Evolutionary conservation across 164 flowering plant species (phyloP).

Genomic region (Stephania yunnanensis): DNA sequence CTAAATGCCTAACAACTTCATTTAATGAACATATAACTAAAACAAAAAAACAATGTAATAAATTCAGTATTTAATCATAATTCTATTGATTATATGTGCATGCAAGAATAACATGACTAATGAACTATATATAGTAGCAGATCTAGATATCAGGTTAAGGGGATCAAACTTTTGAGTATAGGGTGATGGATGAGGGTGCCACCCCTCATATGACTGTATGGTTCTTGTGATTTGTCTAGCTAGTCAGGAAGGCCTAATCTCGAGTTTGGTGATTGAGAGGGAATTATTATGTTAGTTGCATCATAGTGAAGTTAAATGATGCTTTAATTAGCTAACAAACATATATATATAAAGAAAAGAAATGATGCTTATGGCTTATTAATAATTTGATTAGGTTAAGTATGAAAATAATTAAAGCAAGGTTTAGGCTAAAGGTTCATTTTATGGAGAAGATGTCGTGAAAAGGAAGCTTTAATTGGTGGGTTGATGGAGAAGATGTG

Average conservation of each 20-base stretch:
- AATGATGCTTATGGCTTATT: constrained; percentile 3
- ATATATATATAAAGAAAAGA: not conserved
- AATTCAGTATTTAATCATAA: too few species aligned
- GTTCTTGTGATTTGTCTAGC: too few species aligned
- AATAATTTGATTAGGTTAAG: constrained; percentile 31
- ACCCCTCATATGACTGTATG: too few species aligned
- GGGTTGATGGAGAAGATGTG: constrained; percentile 28
- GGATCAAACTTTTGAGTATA: too few species aligned
- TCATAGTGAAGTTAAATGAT: constrained; percentile 23
- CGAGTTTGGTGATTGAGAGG: not conserved
- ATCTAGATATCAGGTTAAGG: too few species aligned
- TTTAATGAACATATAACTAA: too few species aligned
- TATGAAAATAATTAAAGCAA: constrained; percentile 29
- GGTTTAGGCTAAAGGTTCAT: constrained; percentile 25
- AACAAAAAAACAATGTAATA: too few species aligned
- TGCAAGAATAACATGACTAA: too few species aligned
- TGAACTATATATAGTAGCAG: too few species aligned
- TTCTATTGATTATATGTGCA: too few species aligned
- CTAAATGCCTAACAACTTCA: not conserved
- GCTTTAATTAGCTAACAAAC: constrained; percentile 21
- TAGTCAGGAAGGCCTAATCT: too few species aligned
- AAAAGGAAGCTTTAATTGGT: constrained; percentile 48
- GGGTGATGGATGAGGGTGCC: too few species aligned
- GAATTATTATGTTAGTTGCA: not conserved
- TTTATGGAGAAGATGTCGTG: constrained; percentile 36